Base-by-base conservation (phyloP, 352 stramenopile species). In the Phytophthora constricta region DNA sequence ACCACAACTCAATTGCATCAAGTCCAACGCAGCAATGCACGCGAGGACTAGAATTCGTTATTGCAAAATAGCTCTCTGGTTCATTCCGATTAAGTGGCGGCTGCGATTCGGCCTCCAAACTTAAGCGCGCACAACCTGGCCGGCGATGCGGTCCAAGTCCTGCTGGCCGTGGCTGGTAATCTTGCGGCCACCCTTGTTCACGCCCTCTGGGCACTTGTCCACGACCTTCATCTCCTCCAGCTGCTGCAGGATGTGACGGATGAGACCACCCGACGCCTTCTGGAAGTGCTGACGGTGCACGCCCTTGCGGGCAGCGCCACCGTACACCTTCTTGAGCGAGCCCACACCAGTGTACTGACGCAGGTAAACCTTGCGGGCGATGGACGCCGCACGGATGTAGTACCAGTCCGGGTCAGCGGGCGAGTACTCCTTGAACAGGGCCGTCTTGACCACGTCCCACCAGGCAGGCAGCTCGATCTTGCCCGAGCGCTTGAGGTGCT, bases 211-310 rank as follows among this genome's bases (percentile, higher is more conserved):
- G 68, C 90, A 94, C 83, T 98, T 98, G 75, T 99, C 97, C 27
- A 99, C 89, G 67, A 99, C 96, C 86, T 99, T 99, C 86, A 99
- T 99, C 75, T 98, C 93, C 84, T 99, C 95, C 27, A 99, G 86
- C 79, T 99, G 96, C 61, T 98, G 88, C 46, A 99, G 86, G 60
- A 99, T 98, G 76, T 98, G 95, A 63, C 97, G 94, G 82, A 99
- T 99, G 62, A 99, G 82, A 90, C 97, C 97, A 58, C 90, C 86
- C 68, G 90, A 96, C 14, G 97, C 97, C 84, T 97, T 91, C 80
- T 98, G 95, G 87, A 98, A 99, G 82, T 98, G 93, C 82, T 99
- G 94, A 37, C 95, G 97, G 73, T 94, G 86, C 41, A 97, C 88
- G 69, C 97, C 97, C 73, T 94, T 85, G 58, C 96, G 87, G 33